A percentile compares a stretch with the other conserved stretches of the same genome.
These are phyloP conservation scores for Ploettnerulaceae sp. DNA, from an alignment of 2,329 filamentous ascomycete species.

Conservation along the genomic window DNA sequence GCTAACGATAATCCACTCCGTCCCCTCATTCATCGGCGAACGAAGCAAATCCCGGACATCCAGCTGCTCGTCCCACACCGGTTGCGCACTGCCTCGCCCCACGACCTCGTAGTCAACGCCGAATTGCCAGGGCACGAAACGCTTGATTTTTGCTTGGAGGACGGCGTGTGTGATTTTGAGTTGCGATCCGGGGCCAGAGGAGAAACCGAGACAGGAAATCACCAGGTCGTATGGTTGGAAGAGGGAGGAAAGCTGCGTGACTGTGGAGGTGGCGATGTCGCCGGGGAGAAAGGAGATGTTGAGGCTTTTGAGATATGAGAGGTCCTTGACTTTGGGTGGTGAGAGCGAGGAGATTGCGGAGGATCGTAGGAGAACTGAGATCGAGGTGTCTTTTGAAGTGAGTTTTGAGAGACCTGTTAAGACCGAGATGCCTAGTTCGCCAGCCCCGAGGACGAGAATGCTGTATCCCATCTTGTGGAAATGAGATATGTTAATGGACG, in stretches of 20 bases:
- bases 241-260: conserved; percentile 38
- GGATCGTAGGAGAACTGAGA: conserved; percentile 52
- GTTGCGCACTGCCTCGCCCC: conserved; percentile 53
- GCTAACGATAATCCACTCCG: conserved; percentile 60
- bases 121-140: conserved; percentile 69
- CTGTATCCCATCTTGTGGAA: conserved; percentile 1
- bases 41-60: conserved; percentile 49
- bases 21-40: conserved; percentile 44
- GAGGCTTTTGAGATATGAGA: conserved; percentile 35
- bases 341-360: conserved; percentile 40
- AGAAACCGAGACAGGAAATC: conserved; percentile 59
- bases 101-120: conserved; percentile 67
- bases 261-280: conserved; percentile 33
- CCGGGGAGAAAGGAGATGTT: conserved; percentile 23
- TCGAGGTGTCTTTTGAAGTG: conserved; percentile 33
- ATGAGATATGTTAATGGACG: not conserved
- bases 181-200: conserved; percentile 49
- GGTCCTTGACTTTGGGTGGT: conserved; percentile 42
- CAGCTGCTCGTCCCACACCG: conserved; percentile 64
- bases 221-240: conserved; percentile 49
- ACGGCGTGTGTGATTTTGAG: conserved; percentile 52
- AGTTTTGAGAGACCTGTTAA: conserved; percentile 48
- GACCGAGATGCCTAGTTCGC: conserved; percentile 57
- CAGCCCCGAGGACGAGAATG: conserved; percentile 60
- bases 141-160: conserved; percentile 43